Base-by-base conservation (phyloP, 2,329 filamentous ascomycete species). In the Ceratocystis diversiconidia region DNA sequence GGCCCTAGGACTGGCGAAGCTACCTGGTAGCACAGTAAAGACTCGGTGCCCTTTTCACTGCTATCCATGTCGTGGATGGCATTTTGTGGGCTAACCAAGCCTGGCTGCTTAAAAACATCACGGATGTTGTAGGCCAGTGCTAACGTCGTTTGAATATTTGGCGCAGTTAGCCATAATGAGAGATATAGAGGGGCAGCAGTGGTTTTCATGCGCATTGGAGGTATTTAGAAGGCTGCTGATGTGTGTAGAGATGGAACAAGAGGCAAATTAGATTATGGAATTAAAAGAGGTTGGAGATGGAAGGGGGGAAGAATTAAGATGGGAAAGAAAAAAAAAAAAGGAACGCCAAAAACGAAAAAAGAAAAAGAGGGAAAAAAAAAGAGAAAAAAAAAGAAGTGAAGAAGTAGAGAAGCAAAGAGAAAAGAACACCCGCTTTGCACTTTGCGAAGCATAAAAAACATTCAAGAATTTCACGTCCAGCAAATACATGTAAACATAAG, bases 21-120 rank as follows among this genome's bases (percentile, higher is more conserved):
- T 17, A 90, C 83, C 74, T 90, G 82, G 70, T 90, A 85, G 71
- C 85, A 86, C 69, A 87, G 79, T 1, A 67, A 22, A 19, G 43
- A 44, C 43, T 48, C 61, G 15, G 43, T 17, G 3, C 46, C 50
- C 12, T 28, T 63, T 63, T 15, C 28, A 32, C 15, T 57, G 30
- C 28, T 32, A n/a, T 30, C 28, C 25, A 57, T 64, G 30, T n/a
- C 22, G 28, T 57, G 10, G 36, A 41, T n/a, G 1, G 12, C 46
- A 57, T 59, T 32, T 30, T 25, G 46, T 57, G 7, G 25, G 5
- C 7, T 2, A 15, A 10, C 41, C 12, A 25, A 32, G 6, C 25
- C 30, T 22, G 43, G 60, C 15, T 44, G n/a, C 22, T 19, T 25
- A 22, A 32, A 28, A 32, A 32, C 8, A 25, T 50, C 61, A 50